Base-by-base conservation (phyloP, 805 yeast species). In the Wickerhamiella brachini region DNA sequence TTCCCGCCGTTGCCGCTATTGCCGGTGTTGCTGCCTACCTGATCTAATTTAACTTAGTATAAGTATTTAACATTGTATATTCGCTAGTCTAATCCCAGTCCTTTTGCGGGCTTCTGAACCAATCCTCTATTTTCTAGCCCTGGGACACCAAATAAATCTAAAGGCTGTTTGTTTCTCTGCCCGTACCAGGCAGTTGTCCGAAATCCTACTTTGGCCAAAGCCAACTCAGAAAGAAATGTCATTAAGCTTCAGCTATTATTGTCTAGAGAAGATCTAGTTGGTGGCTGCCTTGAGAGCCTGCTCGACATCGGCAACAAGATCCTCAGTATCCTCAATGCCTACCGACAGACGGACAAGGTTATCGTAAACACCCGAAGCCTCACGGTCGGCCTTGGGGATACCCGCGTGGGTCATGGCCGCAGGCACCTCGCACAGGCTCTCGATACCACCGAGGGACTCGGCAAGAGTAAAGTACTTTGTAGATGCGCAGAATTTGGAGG, bases 351-450 rank as follows among this genome's bases (percentile, higher is more conserved):
- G 80, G 59, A 86, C 73, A 68, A 86, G 75, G 68, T 85, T 87
- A 62, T 85, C 95, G 59, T 64, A 83, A 46, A 85, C 93, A 56
- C 95, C 95, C 53, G 79, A 75, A 49, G 79, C 76, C 69, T 83
- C 90, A 70, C 95, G 79, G 61, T 78, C 81, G 50, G 72, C 85
- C 65, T 74, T 72, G 62, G 93, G 87, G 66, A 85, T 85, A 65
- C 95, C 95, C 51, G 90, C 93, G 62, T 85, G 95, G 60, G 95
- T 85, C 95, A 85, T 85, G 52, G 80, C 78, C 46, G 95, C 93
- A 43, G 95, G 95, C 47, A 86, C 89, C 69, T 86, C 95, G 57
- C 84, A 70, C 62, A 85, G 73, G 8, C 89, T 81, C 71, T 86
- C 95, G 56, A 86, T 81, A 59, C 95, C 95, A 58, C 95, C 95